Evolutionary conservation across 495 filamentous ascomycete genomes (phyloP).

Genomic region (Glonium stellatum): DNA sequence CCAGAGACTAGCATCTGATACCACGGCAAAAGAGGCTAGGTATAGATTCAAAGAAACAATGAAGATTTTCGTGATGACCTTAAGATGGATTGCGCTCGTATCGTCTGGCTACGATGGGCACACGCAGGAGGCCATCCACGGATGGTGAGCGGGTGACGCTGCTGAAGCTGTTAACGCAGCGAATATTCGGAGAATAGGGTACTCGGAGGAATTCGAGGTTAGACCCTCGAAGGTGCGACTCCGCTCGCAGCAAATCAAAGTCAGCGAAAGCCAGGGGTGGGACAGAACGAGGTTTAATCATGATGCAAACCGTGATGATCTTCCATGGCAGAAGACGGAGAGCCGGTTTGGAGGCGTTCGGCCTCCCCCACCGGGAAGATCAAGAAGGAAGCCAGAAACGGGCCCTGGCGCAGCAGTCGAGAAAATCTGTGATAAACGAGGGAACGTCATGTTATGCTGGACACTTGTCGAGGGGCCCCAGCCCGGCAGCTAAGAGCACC

Average conservation of each 20-base stretch:
- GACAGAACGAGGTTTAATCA: not conserved
- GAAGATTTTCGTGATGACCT: not conserved
- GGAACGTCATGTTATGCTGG: too few species aligned
- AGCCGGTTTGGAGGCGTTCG: not conserved
- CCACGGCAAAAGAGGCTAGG: not conserved
- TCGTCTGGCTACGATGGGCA: not conserved
- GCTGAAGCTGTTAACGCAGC: too few species aligned
- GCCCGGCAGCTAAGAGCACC: too few species aligned
- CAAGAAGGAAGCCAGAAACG: not conserved
- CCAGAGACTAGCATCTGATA: not conserved
- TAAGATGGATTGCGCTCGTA: not conserved
- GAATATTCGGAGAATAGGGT: too few species aligned
- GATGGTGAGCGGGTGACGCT: too few species aligned
- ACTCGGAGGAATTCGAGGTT: not conserved
- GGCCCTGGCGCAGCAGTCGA: not conserved
- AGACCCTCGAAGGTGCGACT: not conserved
- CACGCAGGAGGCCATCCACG: too few species aligned
- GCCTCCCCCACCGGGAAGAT: slow-evolving; percentile 4
- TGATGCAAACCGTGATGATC: not conserved
- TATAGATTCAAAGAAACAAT: not conserved
- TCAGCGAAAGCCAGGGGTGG: not conserved
- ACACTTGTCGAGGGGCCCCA: too few species aligned
- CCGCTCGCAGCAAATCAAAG: not conserved
- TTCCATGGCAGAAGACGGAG: not conserved
- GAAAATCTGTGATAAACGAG: too few species aligned